Base-by-base conservation (phyloP, 192 early-diverging fungal genomes). In the Entomortierella parvispora region DNA sequence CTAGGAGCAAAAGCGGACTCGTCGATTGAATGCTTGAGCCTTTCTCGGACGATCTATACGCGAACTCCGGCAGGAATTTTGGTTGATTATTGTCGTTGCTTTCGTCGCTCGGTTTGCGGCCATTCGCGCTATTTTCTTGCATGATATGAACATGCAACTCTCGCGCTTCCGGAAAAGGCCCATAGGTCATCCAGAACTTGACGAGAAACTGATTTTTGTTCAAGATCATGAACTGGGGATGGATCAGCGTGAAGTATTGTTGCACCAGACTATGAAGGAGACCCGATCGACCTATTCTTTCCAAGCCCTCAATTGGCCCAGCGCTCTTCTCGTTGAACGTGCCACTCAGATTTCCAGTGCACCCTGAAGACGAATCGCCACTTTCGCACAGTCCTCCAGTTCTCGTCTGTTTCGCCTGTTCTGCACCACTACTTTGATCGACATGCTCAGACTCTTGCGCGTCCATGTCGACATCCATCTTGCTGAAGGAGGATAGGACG, bases 131-230 rank as follows among this genome's bases (percentile, higher is more conserved):
- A 40, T 42, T 26, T 11, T 53, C 20, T 5, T 64, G 54, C 26
- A 66, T 50, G 23, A 72, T 2, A 11, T 74, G 63, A 33, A 37
- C 9, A 31, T 74, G 71, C 4, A 74, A 5, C 20, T 74, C 71
- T 7, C 52, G 58, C 15, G 71, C 71, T 17, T 74, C 63, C 0
- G 71, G 71, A 28, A 66, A 74, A 9, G 71, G 64, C 6, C 71
- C 71, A 42, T 66, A 74, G 4, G 52, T 20, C 25, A 26, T 42
- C 71, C 71, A 74, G 25, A 74, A 74, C 11, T 56, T 62, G 32
- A 74, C 71, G 3, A 74, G 71, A n/a, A 74, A 74, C 40, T 60
- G 63, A 25, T 74, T 74, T 50, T 74, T 74, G 45, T 74, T 54
- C 4, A 74, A 49, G 15, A 74, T 55, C 71, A 66, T 66, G 43